Evolutionary conservation across 345 rosid species (phyloP).

Genomic region (Durio zibethinus): DNA sequence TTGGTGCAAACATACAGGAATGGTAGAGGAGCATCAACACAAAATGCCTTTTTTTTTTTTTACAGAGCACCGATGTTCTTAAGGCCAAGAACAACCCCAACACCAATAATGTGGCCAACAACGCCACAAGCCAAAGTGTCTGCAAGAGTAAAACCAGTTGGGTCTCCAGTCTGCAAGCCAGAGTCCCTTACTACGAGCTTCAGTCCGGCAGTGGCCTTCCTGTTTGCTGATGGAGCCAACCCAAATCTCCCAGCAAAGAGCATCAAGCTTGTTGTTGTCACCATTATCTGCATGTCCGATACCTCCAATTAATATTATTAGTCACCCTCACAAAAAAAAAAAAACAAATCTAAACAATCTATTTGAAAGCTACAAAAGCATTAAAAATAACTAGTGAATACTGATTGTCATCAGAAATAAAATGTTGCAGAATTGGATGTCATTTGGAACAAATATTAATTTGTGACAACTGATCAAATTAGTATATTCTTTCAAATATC

Average conservation of each 20-base stretch:
- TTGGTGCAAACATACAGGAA: neutral
- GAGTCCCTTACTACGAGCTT: slow-evolving; percentile 89
- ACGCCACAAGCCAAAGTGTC: slow-evolving; percentile 94
- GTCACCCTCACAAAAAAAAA: neutral
- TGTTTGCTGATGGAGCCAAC: slow-evolving; percentile 93
- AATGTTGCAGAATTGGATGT: too few species aligned
- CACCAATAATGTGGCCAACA: slow-evolving; percentile 89
- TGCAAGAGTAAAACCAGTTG: slow-evolving; percentile 93
- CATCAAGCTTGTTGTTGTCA: slow-evolving; percentile 79
- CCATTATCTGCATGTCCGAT: slow-evolving; percentile 60
- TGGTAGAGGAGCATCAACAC: neutral
- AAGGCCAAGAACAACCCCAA: slow-evolving; percentile 91
- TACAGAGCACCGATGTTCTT: slow-evolving; percentile 76
- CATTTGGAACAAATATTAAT: too few species aligned
- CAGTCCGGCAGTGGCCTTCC: slow-evolving; percentile 92
- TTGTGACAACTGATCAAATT: too few species aligned
- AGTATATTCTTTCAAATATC: too few species aligned
- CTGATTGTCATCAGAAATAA: too few species aligned
- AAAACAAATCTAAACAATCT: neutral
- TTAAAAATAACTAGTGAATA: too few species aligned
- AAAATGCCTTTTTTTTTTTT: slow-evolving; percentile 7
- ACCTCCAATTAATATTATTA: neutral
- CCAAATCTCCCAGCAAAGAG: slow-evolving; percentile 95
- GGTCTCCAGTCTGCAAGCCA: slow-evolving; percentile 90
- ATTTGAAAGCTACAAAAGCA: neutral